These are phyloP conservation scores for Cymbidium sinense DNA, from an alignment of 106 monocot species.

Conservation along the genomic window DNA sequence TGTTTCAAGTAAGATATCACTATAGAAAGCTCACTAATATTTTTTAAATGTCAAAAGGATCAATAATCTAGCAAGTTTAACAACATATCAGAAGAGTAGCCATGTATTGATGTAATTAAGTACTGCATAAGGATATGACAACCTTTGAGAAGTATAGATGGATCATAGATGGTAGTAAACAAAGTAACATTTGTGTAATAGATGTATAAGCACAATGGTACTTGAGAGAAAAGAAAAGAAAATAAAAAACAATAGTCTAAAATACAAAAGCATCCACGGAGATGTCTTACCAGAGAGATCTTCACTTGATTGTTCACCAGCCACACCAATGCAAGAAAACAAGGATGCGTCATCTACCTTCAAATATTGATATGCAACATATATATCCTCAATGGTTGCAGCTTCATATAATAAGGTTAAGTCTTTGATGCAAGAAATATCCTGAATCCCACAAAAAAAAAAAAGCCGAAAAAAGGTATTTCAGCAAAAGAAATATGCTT, in stretches of 20 bases:
- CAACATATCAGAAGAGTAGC: too few relatives aligned
- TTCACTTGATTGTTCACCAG: conserved; percentile 63
- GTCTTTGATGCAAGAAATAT: conserved; percentile 80
- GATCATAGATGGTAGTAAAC: too few relatives aligned
- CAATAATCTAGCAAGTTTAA: too few relatives aligned
- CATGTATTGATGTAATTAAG: too few relatives aligned
- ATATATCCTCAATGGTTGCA: conserved; percentile 85
- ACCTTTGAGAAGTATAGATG: too few relatives aligned
- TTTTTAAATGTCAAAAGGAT: too few relatives aligned
- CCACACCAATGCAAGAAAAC: conserved; percentile 90
- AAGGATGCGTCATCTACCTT: conserved; percentile 88
- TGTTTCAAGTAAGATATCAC: too few relatives aligned
- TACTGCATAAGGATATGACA: too few relatives aligned
- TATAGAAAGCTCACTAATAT: too few relatives aligned
- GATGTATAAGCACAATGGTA: neutral
- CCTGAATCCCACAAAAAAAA: conserved; percentile 26
- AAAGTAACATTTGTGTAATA: too few relatives aligned
- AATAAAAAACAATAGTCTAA: neutral
- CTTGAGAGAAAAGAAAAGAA: neutral
- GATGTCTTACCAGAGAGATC: conserved; percentile 48
- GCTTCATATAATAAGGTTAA: conserved; percentile 70
- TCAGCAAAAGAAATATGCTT: neutral
- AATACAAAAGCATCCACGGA: neutral
- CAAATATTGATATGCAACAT: conserved; percentile 79
- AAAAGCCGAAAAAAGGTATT: neutral